phyloP scores from a whole-genome alignment of 345 rosid species.

The Populus euphratica region DNA sequence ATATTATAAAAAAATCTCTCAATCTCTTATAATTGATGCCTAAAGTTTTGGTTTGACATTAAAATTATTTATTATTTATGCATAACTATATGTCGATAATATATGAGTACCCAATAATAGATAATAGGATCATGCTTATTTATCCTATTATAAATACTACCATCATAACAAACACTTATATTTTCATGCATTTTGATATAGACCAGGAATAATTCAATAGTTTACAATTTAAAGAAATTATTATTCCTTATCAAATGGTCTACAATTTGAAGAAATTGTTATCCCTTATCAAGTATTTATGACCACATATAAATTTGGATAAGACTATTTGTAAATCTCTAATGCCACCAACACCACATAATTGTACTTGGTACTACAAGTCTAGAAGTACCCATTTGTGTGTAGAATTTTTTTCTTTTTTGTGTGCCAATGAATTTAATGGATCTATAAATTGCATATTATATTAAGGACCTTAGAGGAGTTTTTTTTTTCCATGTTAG shows the following conservation, averaged over 20 bases:
- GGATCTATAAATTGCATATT: too few relatives aligned
- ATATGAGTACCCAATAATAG: conserved; percentile 1
- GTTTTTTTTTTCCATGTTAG: too few relatives aligned
- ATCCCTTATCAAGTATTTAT: neutral
- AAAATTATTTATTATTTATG: neutral
- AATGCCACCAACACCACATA: neutral
- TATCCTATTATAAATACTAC: neutral
- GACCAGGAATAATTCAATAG: neutral
- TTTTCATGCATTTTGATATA: neutral
- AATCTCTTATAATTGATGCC: neutral
- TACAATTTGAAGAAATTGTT: neutral
- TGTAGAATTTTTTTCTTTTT: too few relatives aligned
- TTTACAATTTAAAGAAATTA: neutral
- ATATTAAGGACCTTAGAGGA: too few relatives aligned
- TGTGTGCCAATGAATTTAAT: too few relatives aligned
- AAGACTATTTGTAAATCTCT: neutral
- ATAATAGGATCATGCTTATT: neutral
- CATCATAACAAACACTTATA: neutral
- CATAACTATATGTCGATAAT: conserved; percentile 2
- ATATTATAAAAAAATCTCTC: neutral
- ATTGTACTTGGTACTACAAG: too few relatives aligned
- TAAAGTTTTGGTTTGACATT: neutral
- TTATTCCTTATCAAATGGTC: neutral
- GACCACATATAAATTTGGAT: neutral
- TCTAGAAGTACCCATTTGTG: too few relatives aligned